Evolutionary conservation across 345 rosid species (phyloP), one percentile per base, ranked within the genome.

Genomic region (Sisymbrium altissimum): DNA sequence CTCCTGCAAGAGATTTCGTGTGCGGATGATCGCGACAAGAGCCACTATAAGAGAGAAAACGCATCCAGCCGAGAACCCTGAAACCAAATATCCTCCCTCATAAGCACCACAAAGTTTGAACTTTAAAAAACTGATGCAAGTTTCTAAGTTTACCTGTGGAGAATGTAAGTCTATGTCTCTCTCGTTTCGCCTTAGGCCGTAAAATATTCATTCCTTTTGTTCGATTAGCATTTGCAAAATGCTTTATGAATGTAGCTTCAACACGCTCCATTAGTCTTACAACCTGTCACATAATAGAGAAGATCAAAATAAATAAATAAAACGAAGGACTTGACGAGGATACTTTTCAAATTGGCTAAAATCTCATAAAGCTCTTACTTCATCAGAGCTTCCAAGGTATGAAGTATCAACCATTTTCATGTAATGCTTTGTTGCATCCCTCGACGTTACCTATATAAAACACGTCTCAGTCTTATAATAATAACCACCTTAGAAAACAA

Each of bases 361-460:
- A 29, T 7, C n/a, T 30, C 27, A 29, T 10, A 65, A 41, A 40
- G 27, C 32, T 35, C 21, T 63, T n/a, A 86, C 97, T 84, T 92
- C 88, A 55, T 84, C 89, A 44, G 88, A 90, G 82, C 77, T 90
- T 40, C 96, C 92, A 15, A 92, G 84, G 29, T 48, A 81, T 45
- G 96, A 92, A 63, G 55, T 68, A 60, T 92, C 96, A 82, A 92
- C 92, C 84, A 86, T 76, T 12, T 76, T 58, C 73, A 88, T 69
- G 88, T 89, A 92, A 77, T 74, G 19, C 64, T 73, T 88, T 1
- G 90, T 81, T 17, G 91, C 98, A 29, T 71, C 81, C 73, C 95
- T 79, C 36, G 61, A 75, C 45, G 94, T 83, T 70, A 87, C 73
- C 96, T 92, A 79, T n/a, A n/a, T 64, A 73, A 25, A 21, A 49